Percentiles rank a stretch among this genome's conserved stretches.
Conservation (phyloP, 2,329 filamentous ascomycete species). For the Chrysosporium keratinophilum region DNA sequence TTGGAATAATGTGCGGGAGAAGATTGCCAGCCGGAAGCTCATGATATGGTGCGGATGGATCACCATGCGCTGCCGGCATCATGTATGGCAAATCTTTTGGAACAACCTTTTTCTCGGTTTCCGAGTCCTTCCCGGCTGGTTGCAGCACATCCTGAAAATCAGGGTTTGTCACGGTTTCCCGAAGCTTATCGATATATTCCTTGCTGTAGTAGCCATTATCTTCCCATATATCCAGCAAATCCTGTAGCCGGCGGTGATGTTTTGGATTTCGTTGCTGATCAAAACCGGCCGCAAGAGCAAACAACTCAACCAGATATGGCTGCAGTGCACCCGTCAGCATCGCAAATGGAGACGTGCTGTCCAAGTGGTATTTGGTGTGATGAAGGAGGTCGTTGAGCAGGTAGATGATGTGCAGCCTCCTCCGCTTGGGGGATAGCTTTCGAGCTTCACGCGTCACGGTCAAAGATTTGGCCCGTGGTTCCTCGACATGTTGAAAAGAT, state of each 20-base stretch:
- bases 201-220: constrained; percentile 51
- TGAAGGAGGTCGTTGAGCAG: constrained; percentile 69
- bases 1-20: constrained; percentile 65
- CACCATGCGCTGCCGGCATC: constrained; percentile 68
- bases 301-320: constrained; percentile 52
- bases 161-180: constrained; percentile 45
- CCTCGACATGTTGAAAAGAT: constrained; percentile 38
- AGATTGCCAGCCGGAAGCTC: constrained; percentile 74
- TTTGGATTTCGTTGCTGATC: constrained; percentile 52
- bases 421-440: constrained; percentile 51
- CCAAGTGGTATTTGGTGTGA: constrained; percentile 49
- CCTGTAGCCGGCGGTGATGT: constrained; percentile 53
- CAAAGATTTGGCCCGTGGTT: constrained; percentile 7
- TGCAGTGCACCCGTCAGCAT: constrained; percentile 49
- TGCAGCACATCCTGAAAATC: constrained; percentile 25
- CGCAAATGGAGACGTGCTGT: constrained; percentile 34
- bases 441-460: constrained; percentile 19
- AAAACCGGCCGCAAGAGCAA: constrained; percentile 44
- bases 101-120: constrained; percentile 37
- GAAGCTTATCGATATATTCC: constrained; percentile 49
- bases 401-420: constrained; percentile 65
- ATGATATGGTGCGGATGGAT: constrained; percentile 62
- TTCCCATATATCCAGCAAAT: constrained; percentile 62
- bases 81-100: constrained; percentile 50
- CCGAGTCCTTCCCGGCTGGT: constrained; percentile 22